Evolutionary conservation across 2,329 filamentous ascomycete species (phyloP).

Genomic region (Curvularia sp.): DNA sequence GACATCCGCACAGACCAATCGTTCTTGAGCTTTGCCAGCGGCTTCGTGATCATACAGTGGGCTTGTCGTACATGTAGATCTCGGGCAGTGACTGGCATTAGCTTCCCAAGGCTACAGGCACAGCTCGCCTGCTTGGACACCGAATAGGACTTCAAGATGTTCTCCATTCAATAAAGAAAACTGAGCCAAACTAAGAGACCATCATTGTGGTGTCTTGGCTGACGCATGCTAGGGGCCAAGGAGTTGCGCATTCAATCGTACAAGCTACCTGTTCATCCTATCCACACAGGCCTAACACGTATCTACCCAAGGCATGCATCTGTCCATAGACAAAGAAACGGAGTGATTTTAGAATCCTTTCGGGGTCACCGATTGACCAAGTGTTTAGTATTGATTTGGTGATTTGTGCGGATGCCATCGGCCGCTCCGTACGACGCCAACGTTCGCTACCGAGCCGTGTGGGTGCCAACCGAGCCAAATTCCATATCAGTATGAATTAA

Average conservation of each 20-base stretch:
- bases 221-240: background rate
- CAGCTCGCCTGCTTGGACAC: conserved; percentile 18
- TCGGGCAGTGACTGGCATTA: conserved; percentile 32
- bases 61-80: conserved; percentile 33
- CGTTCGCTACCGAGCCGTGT: conserved; percentile 39
- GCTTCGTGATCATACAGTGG: conserved; percentile 36
- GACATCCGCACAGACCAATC: conserved; percentile 43
- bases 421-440: conserved; percentile 43
- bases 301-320: background rate
- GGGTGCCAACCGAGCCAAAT: conserved; percentile 9
- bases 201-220: conserved; percentile 8
- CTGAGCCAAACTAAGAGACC: background rate
- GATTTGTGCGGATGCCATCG: conserved; percentile 36
- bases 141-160: conserved; percentile 8
- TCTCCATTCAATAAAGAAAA: background rate
- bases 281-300: background rate
- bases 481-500: conserved; percentile 2
- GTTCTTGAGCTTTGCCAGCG: conserved; percentile 41
- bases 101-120: conserved; percentile 33
- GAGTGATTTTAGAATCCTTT: background rate
- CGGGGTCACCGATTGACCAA: conserved; percentile 20
- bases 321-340: background rate
- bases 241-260: background rate
- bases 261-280: background rate
- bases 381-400: conserved; percentile 16